A percentile compares a stretch with the other conserved stretches of the same genome.
Evolutionary conservation across 768 basidiomycete genomes (phyloP).

Genomic region (Gymnopilus junonius): DNA sequence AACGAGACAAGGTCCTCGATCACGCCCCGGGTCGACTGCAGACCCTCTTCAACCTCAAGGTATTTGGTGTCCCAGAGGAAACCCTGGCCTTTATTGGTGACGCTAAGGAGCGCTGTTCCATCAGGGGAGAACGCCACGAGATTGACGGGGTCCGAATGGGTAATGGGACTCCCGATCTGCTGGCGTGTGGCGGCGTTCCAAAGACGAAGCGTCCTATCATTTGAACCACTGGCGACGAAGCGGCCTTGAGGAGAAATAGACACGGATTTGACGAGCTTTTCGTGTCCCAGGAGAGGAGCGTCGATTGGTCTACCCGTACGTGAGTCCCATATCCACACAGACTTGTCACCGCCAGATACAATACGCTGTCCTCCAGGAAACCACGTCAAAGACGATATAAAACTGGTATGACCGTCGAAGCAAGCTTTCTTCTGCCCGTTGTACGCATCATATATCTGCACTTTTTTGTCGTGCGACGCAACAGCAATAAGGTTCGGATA

Average conservation of each 20-base stretch:
- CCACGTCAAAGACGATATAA: constrained; percentile 1
- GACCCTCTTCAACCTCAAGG: constrained; percentile 14
- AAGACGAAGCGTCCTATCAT: constrained; percentile 9
- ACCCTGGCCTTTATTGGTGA: neutral
- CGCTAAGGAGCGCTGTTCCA: neutral
- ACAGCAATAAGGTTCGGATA: constrained; percentile 1
- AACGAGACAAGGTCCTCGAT: neutral
- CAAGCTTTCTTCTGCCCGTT: neutral
- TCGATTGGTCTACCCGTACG: neutral
- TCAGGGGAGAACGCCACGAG: constrained; percentile 9
- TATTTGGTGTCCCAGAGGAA: constrained; percentile 7
- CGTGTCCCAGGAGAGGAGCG: constrained; percentile 17
- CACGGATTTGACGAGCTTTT: neutral
- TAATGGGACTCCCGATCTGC: constrained; percentile 6
- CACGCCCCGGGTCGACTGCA: neutral
- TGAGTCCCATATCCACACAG: constrained; percentile 8
- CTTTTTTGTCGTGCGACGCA: constrained; percentile 5
- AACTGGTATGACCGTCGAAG: neutral
- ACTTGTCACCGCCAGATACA: constrained; percentile 1
- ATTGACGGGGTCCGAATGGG: neutral
- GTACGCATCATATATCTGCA: neutral
- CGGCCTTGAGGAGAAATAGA: constrained; percentile 12
- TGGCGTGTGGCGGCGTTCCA: constrained; percentile 9
- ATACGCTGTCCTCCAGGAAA: constrained; percentile 5
- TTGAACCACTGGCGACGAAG: constrained; percentile 11